Percentiles rank a stretch among this genome's conserved stretches.
These are phyloP conservation scores for Penicillium sp. DNA, from an alignment of 2,329 filamentous ascomycete genomes.

Conservation along the genomic window DNA sequence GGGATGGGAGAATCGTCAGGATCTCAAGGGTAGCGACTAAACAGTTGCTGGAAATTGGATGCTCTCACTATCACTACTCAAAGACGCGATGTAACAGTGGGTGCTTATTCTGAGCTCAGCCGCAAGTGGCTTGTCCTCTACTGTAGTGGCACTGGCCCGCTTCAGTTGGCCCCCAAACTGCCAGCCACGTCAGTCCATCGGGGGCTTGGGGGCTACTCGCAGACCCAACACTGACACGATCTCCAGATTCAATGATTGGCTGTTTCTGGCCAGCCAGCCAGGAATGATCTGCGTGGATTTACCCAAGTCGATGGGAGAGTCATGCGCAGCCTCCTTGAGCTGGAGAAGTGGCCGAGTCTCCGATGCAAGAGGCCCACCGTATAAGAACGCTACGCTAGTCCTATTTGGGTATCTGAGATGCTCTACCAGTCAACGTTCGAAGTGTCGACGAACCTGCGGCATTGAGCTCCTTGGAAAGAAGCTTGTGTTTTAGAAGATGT, in stretches of 20 bases:
- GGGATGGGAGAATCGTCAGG: background rate
- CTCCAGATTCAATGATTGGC: no score
- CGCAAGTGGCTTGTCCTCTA: background rate
- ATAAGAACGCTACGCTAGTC: background rate
- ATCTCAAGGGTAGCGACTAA: background rate
- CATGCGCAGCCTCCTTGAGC: background rate
- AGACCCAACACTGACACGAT: background rate
- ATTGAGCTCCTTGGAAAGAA: background rate
- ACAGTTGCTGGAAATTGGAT: background rate
- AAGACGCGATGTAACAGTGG: background rate
- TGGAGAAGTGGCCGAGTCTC: background rate
- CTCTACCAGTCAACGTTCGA: background rate
- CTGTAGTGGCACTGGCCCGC: no score
- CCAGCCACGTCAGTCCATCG: background rate
- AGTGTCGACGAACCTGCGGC: background rate
- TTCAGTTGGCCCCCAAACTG: background rate
- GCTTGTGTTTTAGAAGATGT: background rate
- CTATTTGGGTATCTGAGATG: conserved; percentile 1
- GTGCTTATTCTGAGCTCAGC: background rate
- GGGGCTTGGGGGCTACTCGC: background rate
- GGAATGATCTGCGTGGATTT: background rate
- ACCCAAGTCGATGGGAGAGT: background rate
- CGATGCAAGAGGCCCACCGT: background rate
- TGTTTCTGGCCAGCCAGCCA: background rate
- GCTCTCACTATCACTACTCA: background rate